Base-by-base conservation (phyloP, 2,329 filamentous ascomycete genomes). In the Colletotrichum destructivum region DNA sequence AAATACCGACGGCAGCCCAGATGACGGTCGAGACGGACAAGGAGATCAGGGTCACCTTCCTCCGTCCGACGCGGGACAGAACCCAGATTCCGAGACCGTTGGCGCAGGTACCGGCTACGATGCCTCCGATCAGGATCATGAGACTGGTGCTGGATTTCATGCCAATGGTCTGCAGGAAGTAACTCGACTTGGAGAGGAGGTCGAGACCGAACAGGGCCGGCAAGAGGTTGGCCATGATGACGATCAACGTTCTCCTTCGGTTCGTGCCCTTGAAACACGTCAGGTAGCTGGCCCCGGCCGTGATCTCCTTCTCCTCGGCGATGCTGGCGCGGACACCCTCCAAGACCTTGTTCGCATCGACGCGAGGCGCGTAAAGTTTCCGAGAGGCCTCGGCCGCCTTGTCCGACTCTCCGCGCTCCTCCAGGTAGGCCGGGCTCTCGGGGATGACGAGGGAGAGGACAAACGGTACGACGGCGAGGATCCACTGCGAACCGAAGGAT, bases 1-100 rank as follows among this genome's bases (percentile, higher is more conserved):
- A 81, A 18, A 88, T 80, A 0, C 86, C 85, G 76, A 87, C 84
- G 0, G 77, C 78, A 4, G 81, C 73, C 84, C 85, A 88, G 2
- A 87, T 71, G 1, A 81, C 54, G 0, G 78, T 75, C 0, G 80
- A 73, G 9, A 80, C 68, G 0, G 65, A 57, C 4, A 86, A 73
- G 0, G 82, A 82, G 0, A 68, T 40, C 1, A 85, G 46, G 8
- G 81, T 79, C 7, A 86, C 77, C 4, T 71, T 76, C 15, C 85
- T 79, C 2, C 85, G 79, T 0, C 82, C 84, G 31, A 84, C 76
- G 6, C 78, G 75, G 4, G 81, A 79, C 49, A 86, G 73, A 0
- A 85, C 76, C 83, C 83, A 87, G 21, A 88, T 79, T 0, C 83
- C 81, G 0, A 81, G 71, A 0, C 78, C 78, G 44, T 88, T 88